phyloP scores from a whole-genome alignment of 345 rosid genomes.

The Euphorbia pulcherrima region DNA sequence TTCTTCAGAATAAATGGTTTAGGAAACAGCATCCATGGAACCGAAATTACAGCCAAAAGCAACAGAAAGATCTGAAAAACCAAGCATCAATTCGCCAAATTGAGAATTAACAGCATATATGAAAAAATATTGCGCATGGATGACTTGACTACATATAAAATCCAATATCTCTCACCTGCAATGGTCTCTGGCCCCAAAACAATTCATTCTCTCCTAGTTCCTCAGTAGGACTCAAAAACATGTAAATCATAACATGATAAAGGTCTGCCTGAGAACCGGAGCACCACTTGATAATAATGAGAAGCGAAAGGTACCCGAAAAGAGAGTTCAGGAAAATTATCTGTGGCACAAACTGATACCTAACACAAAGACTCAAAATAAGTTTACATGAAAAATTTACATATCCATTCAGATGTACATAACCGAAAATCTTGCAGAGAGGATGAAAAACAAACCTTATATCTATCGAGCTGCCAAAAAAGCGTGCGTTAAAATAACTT shows the following conservation, averaged over 20 bases:
- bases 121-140: not conserved
- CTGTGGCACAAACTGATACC: slow-evolving; percentile 98
- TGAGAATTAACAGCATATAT: slow-evolving; percentile 14
- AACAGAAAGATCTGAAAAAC: slow-evolving; percentile 66
- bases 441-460: slow-evolving; percentile 46
- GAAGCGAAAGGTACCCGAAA: slow-evolving; percentile 92
- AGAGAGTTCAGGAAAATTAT: slow-evolving; percentile 88
- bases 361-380: slow-evolving; percentile 33
- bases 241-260: slow-evolving; percentile 98
- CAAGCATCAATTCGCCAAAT: slow-evolving; percentile 18
- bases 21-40: slow-evolving; percentile 98
- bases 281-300: slow-evolving; percentile 93
- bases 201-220: slow-evolving; percentile 83
- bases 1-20: slow-evolving; percentile 89
- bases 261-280: slow-evolving; percentile 97
- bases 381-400: slow-evolving; percentile 12
- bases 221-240: slow-evolving; percentile 94
- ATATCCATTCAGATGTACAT: not conserved
- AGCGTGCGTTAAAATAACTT: slow-evolving; percentile 89
- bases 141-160: not conserved
- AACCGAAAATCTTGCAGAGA: not conserved
- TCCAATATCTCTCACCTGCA: slow-evolving; percentile 54
- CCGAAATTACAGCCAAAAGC: slow-evolving; percentile 74
- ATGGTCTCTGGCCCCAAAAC: slow-evolving; percentile 92
- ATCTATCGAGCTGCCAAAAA: slow-evolving; percentile 66